Evolutionary conservation across 306 rosid species (phyloP), one percentile per base, ranked within the genome.

Genomic region (Corylus americana): DNA sequence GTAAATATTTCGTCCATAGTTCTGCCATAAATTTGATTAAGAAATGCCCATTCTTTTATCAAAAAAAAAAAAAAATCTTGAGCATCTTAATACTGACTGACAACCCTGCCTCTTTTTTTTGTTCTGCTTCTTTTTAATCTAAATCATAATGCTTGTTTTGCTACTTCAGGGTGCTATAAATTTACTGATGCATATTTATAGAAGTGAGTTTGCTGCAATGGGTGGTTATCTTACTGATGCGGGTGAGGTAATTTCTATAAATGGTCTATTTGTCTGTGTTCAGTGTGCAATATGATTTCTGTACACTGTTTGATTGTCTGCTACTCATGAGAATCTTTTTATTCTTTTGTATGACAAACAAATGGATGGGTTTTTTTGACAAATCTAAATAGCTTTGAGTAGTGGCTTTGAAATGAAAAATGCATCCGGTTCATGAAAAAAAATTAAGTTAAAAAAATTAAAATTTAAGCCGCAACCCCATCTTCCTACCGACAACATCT

Each of bases 201-300:
- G 92, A 88, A 91, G 79, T 70, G 98, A 95, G 84, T 95, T 95
- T 85, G 73, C 88, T 83, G 85, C 93, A 45, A 92, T 91, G 92
- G 98, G 98, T 78, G 98, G 98, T 82, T 95, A 92, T 85, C 98
- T 95, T 80, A 95, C 97, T 82, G 98, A 95, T 4, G 92, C 94
- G 80, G 98, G 98, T 84, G 97, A 92, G 96, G 98, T 95, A 91
- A 81, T 81, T 83, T 71, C 78, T 79, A 72, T 83, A 53, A 39
- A 39, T 18, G 68, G 45, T 78, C 48, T 81, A 45, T 27, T 13
- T 74, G 53, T 6, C 72, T 70, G 72, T 77, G 22, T 75, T 55
- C 20, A 14, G 3, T 67, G 48, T 67, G 50, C 50, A 27, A 9
- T 47, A 14, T 48, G 37, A 7, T 59, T 71, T 35, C n/a, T 13